These are phyloP conservation scores for Malassezia equina DNA, from an alignment of 1,284 basidiomycete genomes.

Conservation along the genomic window DNA sequence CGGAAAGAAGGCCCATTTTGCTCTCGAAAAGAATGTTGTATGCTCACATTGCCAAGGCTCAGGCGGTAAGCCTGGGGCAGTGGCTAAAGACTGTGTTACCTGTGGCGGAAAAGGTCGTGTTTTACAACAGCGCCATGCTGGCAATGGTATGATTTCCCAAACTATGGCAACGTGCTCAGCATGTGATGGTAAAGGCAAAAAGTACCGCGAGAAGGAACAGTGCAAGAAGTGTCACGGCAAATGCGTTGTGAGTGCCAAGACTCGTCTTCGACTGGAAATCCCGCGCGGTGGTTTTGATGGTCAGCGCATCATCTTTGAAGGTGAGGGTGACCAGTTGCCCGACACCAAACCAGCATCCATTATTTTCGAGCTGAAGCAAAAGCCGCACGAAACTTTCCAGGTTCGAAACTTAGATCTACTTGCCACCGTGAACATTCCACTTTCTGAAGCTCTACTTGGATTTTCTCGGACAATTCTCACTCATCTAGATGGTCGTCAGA, in stretches of 20 bases:
- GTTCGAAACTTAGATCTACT: conserved; percentile 68
- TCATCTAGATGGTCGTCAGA: conserved; percentile 40
- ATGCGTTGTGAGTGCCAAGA: conserved; percentile 75
- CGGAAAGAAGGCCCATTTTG: conserved; percentile 79
- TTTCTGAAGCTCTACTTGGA: conserved; percentile 34
- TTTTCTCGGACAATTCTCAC: conserved; percentile 41
- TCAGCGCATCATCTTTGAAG: conserved; percentile 73
- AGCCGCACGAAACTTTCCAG: conserved; percentile 66
- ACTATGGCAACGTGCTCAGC: conserved; percentile 59
- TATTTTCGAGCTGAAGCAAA: conserved; percentile 66
- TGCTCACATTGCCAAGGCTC: conserved; percentile 77
- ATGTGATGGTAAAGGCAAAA: conserved; percentile 70
- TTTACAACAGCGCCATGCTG: conserved; percentile 51
- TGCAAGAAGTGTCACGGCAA: conserved; percentile 93
- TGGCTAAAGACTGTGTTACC: conserved; percentile 66
- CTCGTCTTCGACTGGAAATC: conserved; percentile 54
- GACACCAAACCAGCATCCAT: conserved; percentile 51
- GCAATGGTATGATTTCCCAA: conserved; percentile 50
- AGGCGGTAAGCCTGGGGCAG: conserved; percentile 68
- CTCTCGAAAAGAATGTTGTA: conserved; percentile 71
- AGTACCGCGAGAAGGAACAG: conserved; percentile 77
- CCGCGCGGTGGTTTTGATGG: conserved; percentile 79
- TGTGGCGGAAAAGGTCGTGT: conserved; percentile 76
- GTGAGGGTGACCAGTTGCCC: conserved; percentile 62
- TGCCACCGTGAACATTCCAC: conserved; percentile 54